Evolutionary conservation across 805 yeast species (phyloP).

Genomic region (Pachysolen tannophilus): DNA sequence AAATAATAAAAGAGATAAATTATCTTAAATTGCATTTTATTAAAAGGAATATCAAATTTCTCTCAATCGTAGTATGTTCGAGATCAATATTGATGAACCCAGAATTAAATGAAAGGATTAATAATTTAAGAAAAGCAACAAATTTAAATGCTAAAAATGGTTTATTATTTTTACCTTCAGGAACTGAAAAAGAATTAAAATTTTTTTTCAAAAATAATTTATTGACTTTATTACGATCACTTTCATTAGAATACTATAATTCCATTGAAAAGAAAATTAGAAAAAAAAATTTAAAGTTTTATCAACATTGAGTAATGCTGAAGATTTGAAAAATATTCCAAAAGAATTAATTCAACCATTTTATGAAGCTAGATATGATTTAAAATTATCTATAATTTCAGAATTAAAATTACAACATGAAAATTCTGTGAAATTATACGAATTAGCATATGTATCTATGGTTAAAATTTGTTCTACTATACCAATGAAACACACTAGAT

Average conservation of each 20-base stretch:
- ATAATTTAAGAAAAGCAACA: constrained; percentile 29
- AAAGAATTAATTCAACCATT: constrained; percentile 16
- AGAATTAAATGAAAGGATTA: constrained; percentile 27
- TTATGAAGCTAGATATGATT: constrained; percentile 43
- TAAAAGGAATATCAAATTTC: constrained; percentile 22
- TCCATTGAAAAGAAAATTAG: constrained; percentile 31
- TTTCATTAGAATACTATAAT: constrained; percentile 36
- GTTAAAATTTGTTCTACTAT: constrained; percentile 28
- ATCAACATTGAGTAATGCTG: constrained; percentile 13
- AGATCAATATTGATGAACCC: constrained; percentile 20
- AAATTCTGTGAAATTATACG: constrained; percentile 41
- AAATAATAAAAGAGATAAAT: constrained; percentile 28
- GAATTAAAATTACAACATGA: constrained; percentile 42
- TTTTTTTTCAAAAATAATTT: constrained; percentile 28
- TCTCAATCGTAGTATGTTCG: constrained; percentile 27
- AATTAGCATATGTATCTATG: constrained; percentile 44
- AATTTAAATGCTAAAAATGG: constrained; percentile 38
- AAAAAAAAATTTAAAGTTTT: too few relatives aligned
- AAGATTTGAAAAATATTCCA: constrained; percentile 1
- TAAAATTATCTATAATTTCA: constrained; percentile 42
- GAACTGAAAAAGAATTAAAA: constrained; percentile 31
- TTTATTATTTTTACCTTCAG: constrained; percentile 32
- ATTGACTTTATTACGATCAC: constrained; percentile 29
- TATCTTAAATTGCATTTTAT: constrained; percentile 23
- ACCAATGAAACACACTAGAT: constrained; percentile 17